Evolutionary conservation across 2,329 filamentous ascomycete species (phyloP), one percentile per base, ranked within the genome.

Genomic region (Rhinocladiella mackenziei): DNA sequence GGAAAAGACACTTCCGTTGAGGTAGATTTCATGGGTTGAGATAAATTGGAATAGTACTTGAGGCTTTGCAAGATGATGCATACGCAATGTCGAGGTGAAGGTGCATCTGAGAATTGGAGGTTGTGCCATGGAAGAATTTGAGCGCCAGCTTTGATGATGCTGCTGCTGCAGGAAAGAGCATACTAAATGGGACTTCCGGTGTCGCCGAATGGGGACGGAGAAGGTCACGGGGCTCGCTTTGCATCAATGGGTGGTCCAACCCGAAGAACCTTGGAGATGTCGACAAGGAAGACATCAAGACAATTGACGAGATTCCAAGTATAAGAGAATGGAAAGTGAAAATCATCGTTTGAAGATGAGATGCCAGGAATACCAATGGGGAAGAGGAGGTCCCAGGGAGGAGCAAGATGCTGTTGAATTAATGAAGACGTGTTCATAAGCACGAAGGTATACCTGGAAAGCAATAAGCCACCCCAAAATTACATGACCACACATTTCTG

Each of bases 401-500:
- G 14, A 18, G 8, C 14, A 18, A 17, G n/a, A n/a, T n/a, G n/a
- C n/a, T n/a, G n/a, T n/a, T n/a, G n/a, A n/a, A n/a, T n/a, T n/a
- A n/a, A n/a, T n/a, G n/a, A n/a, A n/a, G n/a, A n/a, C n/a, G n/a
- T n/a, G n/a, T n/a, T n/a, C n/a, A n/a, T n/a, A n/a, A n/a, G n/a
- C n/a, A n/a, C n/a, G n/a, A n/a, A n/a, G n/a, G n/a, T n/a, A n/a
- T n/a, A n/a, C n/a, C n/a, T n/a, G n/a, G 23, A 26, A 26, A 26
- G 23, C 8, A 26, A 26, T 26, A 26, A 26, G n/a, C 8, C 23
- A 26, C 8, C 8, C 23, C 23, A 8, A 26, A n/a, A 8, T 44
- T 48, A 60, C 58, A 60, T 60, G 8, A 59, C 41, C 20, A 38
- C 25, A 44, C 58, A 60, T 39, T 75, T 64, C 33, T 50, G 40